Base-by-base conservation (phyloP, 257 asterid genomes). In the Penstemon davidsonii region DNA sequence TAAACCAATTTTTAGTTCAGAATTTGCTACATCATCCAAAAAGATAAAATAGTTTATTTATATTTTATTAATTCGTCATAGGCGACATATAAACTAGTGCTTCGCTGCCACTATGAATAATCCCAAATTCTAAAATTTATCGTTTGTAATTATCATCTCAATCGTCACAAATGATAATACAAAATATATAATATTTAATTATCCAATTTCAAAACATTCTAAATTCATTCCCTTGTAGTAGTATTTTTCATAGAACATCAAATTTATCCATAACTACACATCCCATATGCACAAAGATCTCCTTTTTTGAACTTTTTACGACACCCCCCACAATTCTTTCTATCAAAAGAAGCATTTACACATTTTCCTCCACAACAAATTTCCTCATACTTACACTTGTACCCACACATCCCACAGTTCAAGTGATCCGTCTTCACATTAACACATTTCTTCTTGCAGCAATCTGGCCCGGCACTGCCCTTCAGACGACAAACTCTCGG, bases 381-480 rank as follows among this genome's bases (percentile, higher is more conserved):
- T 46, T 81, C 81, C 0, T 55, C n/a, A 5, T 71, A 52, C 36
- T 60, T 71, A 62, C 83, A 81, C 64, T 74, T 71, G 18, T 45
- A 19, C 0, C 76, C 85, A 70, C 82, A 77, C 47, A 38, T 67
- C 0, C 74, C 80, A 52, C 86, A 78, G 38, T 81, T 74, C 6
- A 64, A 5, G 5, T 62, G 10, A 68, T 81, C 81, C 4, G 36
- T 74, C 70, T 46, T 68, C 65, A 77, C 79, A 49, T 81, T 55
- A 15, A 74, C 83, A 11, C 83, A 78, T 66, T 68, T 77, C 67
- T 78, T 77, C 12, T 73, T 62, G 76, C 83, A 81, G 53, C 85
- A 81, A 61, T 77, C 83, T 7, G 69, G 78, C 25, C 70, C 75
- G 33, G 42, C 59, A 13, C 80, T 71, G 50, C 82, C 78, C 44